Evolutionary conservation across 805 yeast species (phyloP).

Genomic region (Starmerella kuoi): DNA sequence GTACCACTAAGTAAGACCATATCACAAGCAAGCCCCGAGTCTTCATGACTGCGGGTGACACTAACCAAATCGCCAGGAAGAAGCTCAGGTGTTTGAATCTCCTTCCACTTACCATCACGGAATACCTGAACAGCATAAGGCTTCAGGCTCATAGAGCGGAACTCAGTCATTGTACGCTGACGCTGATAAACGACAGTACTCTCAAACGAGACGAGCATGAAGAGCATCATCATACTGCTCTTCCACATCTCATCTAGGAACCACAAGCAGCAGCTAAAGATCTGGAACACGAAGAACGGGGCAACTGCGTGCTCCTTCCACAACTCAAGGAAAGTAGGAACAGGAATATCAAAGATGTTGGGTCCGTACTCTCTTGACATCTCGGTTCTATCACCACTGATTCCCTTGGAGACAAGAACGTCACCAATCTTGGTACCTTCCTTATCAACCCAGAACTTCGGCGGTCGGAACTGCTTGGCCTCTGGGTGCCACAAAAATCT

Average conservation of each 20-base stretch:
- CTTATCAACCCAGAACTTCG: constrained; percentile 55
- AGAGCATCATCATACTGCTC: constrained; percentile 75
- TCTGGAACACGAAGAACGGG: constrained; percentile 92
- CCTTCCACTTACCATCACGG: constrained; percentile 60
- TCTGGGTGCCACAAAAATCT: constrained; percentile 60
- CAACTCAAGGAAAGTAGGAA: constrained; percentile 80
- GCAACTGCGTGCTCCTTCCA: constrained; percentile 97
- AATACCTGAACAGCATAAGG: constrained; percentile 69
- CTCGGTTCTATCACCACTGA: constrained; percentile 25
- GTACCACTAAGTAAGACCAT: constrained; percentile 74
- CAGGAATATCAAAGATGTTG: constrained; percentile 86
- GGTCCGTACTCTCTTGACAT: constrained; percentile 56
- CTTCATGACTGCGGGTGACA: constrained; percentile 77
- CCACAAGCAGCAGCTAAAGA: constrained; percentile 93
- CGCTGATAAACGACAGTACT: constrained; percentile 92
- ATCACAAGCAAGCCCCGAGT: constrained; percentile 89
- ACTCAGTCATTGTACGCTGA: constrained; percentile 85
- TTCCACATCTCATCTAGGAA: constrained; percentile 95
- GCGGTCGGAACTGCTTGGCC: constrained; percentile 56
- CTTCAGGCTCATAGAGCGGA: constrained; percentile 92
- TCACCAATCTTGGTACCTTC: constrained; percentile 43
- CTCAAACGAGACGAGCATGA: constrained; percentile 89
- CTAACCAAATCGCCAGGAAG: constrained; percentile 86
- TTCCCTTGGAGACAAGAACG: constrained; percentile 47
- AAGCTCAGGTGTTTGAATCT: constrained; percentile 57